phyloP scores from a whole-genome alignment of 2,329 filamentous ascomycete genomes.

The Sclerotiophoma versabilis region DNA sequence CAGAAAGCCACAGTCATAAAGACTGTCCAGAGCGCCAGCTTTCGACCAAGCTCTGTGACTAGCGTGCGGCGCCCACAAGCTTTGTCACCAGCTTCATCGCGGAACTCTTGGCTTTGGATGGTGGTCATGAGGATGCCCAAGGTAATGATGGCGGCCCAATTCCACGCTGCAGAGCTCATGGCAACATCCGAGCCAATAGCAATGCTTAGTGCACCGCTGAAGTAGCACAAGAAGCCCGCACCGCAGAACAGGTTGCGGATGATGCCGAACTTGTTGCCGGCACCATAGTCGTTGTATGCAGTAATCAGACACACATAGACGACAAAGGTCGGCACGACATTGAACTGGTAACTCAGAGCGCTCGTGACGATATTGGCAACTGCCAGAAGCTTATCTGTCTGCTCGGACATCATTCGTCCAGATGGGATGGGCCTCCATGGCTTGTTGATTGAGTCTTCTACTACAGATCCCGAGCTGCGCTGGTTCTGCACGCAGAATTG shows the following conservation, averaged over 20 bases:
- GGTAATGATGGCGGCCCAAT: slow-evolving; percentile 42
- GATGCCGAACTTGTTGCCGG: slow-evolving; percentile 36
- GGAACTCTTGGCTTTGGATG: slow-evolving; percentile 51
- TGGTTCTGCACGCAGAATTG: slow-evolving; percentile 52
- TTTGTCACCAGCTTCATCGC: slow-evolving; percentile 48
- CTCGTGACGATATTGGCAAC: neutral
- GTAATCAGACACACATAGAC: slow-evolving; percentile 27
- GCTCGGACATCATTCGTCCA: slow-evolving; percentile 25
- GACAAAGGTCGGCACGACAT: slow-evolving; percentile 20
- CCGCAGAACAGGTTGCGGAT: slow-evolving; percentile 43
- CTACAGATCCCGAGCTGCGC: slow-evolving; percentile 38
- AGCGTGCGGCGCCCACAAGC: slow-evolving; percentile 83
- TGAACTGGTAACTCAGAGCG: slow-evolving; percentile 12
- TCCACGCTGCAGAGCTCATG: slow-evolving; percentile 15
- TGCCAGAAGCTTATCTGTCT: slow-evolving; percentile 25
- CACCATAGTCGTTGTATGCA: slow-evolving; percentile 42
- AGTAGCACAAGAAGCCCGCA: slow-evolving; percentile 37
- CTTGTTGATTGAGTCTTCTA: slow-evolving; percentile 53
- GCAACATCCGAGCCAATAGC: slow-evolving; percentile 12
- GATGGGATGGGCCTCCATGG: slow-evolving; percentile 47
- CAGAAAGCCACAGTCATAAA: slow-evolving; percentile 17
- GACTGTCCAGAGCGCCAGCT: slow-evolving; percentile 17
- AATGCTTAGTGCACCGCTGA: slow-evolving; percentile 39
- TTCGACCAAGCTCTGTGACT: slow-evolving; percentile 75
- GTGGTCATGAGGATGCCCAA: slow-evolving; percentile 45